These are phyloP conservation scores for Vigna hirtella DNA, from an alignment of 306 rosid species.

Conservation along the genomic window DNA sequence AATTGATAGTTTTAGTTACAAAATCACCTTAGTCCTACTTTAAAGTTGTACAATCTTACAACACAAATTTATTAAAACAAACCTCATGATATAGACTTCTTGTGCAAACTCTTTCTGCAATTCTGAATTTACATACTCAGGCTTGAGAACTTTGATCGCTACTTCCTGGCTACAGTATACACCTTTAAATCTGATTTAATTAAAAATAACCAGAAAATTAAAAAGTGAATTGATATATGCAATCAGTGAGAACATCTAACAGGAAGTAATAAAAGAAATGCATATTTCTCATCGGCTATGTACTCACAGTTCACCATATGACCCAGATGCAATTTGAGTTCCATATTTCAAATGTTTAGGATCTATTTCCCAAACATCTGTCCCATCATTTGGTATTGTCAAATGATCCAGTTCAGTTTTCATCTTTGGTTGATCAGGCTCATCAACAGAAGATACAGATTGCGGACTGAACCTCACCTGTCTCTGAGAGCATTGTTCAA, in stretches of 20 bases:
- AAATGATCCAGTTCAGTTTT: slow-evolving; percentile 70
- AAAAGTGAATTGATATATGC: slow-evolving; percentile 26
- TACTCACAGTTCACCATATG: slow-evolving; percentile 96
- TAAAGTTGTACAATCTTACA: slow-evolving; percentile 30
- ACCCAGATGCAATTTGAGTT: slow-evolving; percentile 88
- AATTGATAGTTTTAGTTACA: slow-evolving; percentile 21
- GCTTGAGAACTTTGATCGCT: slow-evolving; percentile 94
- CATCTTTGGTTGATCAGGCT: slow-evolving; percentile 55
- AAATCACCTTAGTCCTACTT: slow-evolving; percentile 29
- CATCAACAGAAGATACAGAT: slow-evolving; percentile 58
- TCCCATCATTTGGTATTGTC: slow-evolving; percentile 87
- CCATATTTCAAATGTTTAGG: slow-evolving; percentile 77
- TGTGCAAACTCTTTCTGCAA: slow-evolving; percentile 91
- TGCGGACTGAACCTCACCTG: slow-evolving; percentile 60
- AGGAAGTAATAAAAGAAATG: slow-evolving; percentile 28
- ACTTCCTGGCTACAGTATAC: slow-evolving; percentile 92
- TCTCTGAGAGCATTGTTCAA: slow-evolving; percentile 57
- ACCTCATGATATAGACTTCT: slow-evolving; percentile 98
- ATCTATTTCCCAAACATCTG: slow-evolving; percentile 97
- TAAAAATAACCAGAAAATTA: slow-evolving; percentile 35
- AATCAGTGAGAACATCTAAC: slow-evolving; percentile 7
- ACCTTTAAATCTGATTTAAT: slow-evolving; percentile 82
- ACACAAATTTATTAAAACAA: slow-evolving; percentile 38
- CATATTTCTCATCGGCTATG: slow-evolving; percentile 12
- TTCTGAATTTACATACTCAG: slow-evolving; percentile 82